Conservation (phyloP, 257 asterid genomes). For the Oldenlandia corymbosa region DNA sequence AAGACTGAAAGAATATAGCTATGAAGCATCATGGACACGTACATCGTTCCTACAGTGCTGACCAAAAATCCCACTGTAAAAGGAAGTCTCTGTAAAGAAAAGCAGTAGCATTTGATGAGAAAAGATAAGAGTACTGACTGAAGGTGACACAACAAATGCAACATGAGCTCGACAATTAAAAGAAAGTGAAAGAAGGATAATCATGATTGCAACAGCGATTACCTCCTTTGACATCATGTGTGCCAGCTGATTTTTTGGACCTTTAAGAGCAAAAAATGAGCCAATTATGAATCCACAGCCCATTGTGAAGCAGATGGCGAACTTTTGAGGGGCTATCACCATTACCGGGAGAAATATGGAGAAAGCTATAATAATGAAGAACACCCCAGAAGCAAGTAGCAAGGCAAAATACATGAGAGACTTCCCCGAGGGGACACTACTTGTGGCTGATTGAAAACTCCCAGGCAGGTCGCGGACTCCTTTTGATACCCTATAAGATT, state of each 20-base stretch:
- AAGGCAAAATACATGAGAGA: slow-evolving; percentile 65
- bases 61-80: slow-evolving; percentile 64
- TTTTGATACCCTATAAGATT: slow-evolving; percentile 46
- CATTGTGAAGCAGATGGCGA: slow-evolving; percentile 83
- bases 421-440: slow-evolving; percentile 69
- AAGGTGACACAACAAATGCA: neutral
- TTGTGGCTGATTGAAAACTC: slow-evolving; percentile 64
- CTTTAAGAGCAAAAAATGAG: slow-evolving; percentile 80
- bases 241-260: slow-evolving; percentile 65
- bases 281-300: slow-evolving; percentile 81
- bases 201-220: neutral
- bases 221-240: slow-evolving; percentile 92
- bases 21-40: slow-evolving; percentile 83
- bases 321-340: slow-evolving; percentile 87
- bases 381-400: slow-evolving; percentile 70
- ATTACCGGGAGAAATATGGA: slow-evolving; percentile 87
- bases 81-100: slow-evolving; percentile 60
- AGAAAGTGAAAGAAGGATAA: neutral
- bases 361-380: slow-evolving; percentile 69
- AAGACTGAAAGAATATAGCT: slow-evolving; percentile 72
- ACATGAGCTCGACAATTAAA: neutral
- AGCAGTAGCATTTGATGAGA: slow-evolving; percentile 8
- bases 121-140: neutral
- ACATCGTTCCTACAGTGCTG: slow-evolving; percentile 72
- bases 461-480: slow-evolving; percentile 74